A percentile compares a stretch with the other conserved stretches of the same genome.
Conservation (phyloP, 441 rosid species). For the Theobroma grandiflorum region DNA sequence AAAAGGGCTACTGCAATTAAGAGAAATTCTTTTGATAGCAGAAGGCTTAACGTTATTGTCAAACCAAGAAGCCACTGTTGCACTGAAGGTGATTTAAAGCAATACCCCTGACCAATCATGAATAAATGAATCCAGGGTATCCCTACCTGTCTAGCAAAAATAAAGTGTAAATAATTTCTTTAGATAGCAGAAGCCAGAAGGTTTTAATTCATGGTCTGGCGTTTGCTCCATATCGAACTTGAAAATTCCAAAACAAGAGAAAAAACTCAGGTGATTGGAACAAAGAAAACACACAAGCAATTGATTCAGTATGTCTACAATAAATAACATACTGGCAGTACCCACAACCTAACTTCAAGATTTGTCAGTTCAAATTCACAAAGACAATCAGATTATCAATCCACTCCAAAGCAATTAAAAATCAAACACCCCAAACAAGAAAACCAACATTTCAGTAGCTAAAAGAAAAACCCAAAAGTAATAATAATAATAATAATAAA, state of each 20-base stretch:
- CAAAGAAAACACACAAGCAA: background rate
- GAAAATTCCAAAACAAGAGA: background rate
- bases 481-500: background rate
- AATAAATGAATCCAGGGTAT: constrained; percentile 7
- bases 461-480: background rate
- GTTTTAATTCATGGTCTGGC: constrained; percentile 7
- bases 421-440: constrained; percentile 16
- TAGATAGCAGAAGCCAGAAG: background rate
- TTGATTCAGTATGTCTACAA: constrained; percentile 2
- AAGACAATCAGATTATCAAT: constrained; percentile 2
- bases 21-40: background rate
- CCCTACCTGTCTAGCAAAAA: background rate
- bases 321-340: background rate
- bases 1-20: background rate
- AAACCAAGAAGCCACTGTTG: background rate
- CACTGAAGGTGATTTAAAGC: background rate
- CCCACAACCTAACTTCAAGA: background rate
- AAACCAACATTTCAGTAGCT: background rate
- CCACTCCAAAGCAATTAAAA: background rate
- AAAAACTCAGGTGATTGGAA: background rate
- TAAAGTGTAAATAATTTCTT: background rate
- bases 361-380: constrained; percentile 2
- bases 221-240: background rate
- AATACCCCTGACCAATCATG: background rate
- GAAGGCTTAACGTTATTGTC: background rate